Evolutionary conservation across 768 basidiomycete genomes (phyloP).

Genomic region (Lentinula lateritia): DNA sequence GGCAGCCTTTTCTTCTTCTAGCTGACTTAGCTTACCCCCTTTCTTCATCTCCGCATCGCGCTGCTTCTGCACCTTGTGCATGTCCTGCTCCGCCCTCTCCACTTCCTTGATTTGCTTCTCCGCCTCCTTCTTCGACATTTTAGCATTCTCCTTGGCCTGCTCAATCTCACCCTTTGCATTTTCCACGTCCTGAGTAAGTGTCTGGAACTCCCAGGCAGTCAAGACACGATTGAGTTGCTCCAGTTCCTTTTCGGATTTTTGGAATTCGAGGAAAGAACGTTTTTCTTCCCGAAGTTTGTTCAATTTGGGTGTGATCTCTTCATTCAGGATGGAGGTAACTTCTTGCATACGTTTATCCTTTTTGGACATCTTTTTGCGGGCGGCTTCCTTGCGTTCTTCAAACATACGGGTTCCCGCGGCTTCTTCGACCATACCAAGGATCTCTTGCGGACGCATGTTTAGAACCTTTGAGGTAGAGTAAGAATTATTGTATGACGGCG

Average conservation of each 20-base stretch:
- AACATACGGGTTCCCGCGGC: conserved; percentile 99
- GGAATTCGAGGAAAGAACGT: conserved; percentile 81
- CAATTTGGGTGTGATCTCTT: conserved; percentile 94
- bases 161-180: conserved; percentile 54
- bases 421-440: conserved; percentile 97
- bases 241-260: conserved; percentile 83
- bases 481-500: neutral
- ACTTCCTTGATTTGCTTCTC: conserved; percentile 49
- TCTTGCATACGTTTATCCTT: conserved; percentile 96
- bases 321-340: conserved; percentile 68
- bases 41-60: conserved; percentile 87
- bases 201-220: conserved; percentile 86
- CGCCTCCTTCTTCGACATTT: conserved; percentile 38
- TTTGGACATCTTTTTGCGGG: conserved; percentile 91
- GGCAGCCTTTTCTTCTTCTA: conserved; percentile 75
- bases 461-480: conserved; percentile 49
- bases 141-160: conserved; percentile 43
- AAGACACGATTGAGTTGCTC: conserved; percentile 79
- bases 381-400: conserved; percentile 96
- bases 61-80: conserved; percentile 49
- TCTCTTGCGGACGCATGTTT: conserved; percentile 98
- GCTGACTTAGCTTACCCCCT: conserved; percentile 84
- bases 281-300: conserved; percentile 89
- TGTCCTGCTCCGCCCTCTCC: conserved; percentile 62
- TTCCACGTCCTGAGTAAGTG: conserved; percentile 44